Base-by-base conservation (phyloP, 2,329 filamentous ascomycete species). In the Scytalidium sp. region DNA sequence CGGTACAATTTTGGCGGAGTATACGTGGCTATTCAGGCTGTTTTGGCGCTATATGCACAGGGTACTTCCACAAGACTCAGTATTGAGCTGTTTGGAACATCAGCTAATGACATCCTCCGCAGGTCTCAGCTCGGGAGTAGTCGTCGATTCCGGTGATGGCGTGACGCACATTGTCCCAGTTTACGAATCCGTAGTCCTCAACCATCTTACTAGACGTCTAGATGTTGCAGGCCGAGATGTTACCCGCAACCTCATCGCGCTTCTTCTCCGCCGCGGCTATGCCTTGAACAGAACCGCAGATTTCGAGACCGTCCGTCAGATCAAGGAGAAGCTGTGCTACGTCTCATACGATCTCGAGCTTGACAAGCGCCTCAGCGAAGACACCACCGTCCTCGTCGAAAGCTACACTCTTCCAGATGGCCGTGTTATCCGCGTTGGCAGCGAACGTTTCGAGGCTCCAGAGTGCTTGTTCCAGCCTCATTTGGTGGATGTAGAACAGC, bases 261-360 rank as follows among this genome's bases (percentile, higher is more conserved):
- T 99, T 45, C 85, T 99, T 19, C 82, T 96, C 50, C 90, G 94
- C 64, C 85, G 94, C 60, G 94, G 94, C 41, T 99, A 99, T 70
- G 91, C 94, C 29, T 84, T 99, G 55, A 99, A 99, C 82, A 85
- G 94, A 69, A 99, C 94, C 11, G 94, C 94, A 67, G 94, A 99
- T 70, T 99, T 99, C 70, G 94, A 99, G 73, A 99, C 94, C 3
- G 94, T 99, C 50, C 88, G 94, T 55, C 93, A 97, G 71, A 97
- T 99, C 77, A 99, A 99, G 76, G 94, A 99, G 79, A 99, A 99
- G 80, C 87, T 99, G 46, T 97, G 94, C 80, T 99, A 99, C 70
- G 93, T 99, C 50, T 97, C 92, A 11, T 99, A 97, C 76, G 94
- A 99, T 70, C 82, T 99, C 50, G 91, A 96, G 71, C 79, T 99